Conservation (phyloP, 2,329 filamentous ascomycete species). For the Pleoardoris graminearum region DNA sequence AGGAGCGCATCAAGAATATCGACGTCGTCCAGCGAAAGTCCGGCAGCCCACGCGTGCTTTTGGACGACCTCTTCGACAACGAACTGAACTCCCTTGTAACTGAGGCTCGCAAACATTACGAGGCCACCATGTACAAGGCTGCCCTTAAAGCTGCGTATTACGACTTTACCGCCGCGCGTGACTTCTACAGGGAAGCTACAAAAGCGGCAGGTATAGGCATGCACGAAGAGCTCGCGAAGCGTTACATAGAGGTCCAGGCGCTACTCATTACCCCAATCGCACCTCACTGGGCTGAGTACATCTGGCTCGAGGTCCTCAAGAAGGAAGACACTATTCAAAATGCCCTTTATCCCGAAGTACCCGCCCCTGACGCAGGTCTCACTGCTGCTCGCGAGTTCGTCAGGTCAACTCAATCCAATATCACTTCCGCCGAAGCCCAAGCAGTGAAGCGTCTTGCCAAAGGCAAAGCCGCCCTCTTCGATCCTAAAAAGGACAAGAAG, state of each 20-base stretch:
- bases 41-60: constrained; percentile 71
- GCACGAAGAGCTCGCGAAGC: constrained; percentile 77
- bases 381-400: constrained; percentile 84
- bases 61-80: constrained; percentile 89
- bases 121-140: constrained; percentile 49
- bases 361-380: constrained; percentile 66
- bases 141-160: constrained; percentile 69
- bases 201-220: constrained; percentile 78
- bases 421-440: constrained; percentile 81
- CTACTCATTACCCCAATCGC: constrained; percentile 81
- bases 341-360: constrained; percentile 72
- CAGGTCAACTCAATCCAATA: constrained; percentile 71
- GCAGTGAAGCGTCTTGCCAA: constrained; percentile 90
- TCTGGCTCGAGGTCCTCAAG: constrained; percentile 89
- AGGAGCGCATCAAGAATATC: constrained; percentile 51
- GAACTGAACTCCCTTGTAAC: constrained; percentile 84
- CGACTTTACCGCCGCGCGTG: constrained; percentile 84
- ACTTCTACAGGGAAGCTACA: constrained; percentile 86
- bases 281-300: constrained; percentile 91
- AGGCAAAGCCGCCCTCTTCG: constrained; percentile 82
- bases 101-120: constrained; percentile 78
- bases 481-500: constrained; percentile 90
- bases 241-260: constrained; percentile 85
- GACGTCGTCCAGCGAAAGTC: constrained; percentile 68
- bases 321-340: constrained; percentile 77